Base-by-base conservation (phyloP, 2,329 filamentous ascomycete species). In the Plectosphaerella cucumerina region DNA sequence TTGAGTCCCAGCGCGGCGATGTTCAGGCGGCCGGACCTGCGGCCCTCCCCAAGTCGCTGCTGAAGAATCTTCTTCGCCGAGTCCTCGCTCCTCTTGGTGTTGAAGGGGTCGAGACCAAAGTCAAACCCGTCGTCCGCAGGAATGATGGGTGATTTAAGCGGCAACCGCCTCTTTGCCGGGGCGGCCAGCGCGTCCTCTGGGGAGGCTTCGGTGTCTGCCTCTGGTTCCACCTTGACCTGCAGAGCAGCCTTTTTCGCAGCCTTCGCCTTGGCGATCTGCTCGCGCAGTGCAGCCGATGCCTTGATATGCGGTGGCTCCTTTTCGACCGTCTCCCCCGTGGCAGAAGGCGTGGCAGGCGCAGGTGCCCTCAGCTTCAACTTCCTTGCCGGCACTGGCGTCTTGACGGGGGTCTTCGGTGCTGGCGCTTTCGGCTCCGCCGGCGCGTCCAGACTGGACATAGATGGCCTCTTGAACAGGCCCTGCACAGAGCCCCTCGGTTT, bases 231-330 rank as follows among this genome's bases (percentile, higher is more conserved):
- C 8, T 60, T 56, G 44, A 72, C 68, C 43, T 64, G 69, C 33
- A 68, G 63, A 3, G 73, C 71, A 11, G 81, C 84, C 55, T 84
- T 81, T 51, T 83, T 87, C 3, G 90, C 89, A 3, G 91, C 91
- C 64, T 93, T 96, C 1, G 94, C 93, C 60, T 92, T 93, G 35
- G 92, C 90, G 56, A 97, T 97, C 49, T 94, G 92, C 48, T 97
- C 90, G 33, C 94, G 84, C 14, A 99, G 71, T 1, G 91, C 86
- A 15, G 81, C 75, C 1, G 93, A 97, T 0, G 91, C 91, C 60
- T 89, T 94, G 37, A 71, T 66, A 49, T 59, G 65, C 1, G 67
- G 35, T 10, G 51, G 37, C 20, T 56, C 54, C 5, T 35, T 44
- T 33, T 72, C 47, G 4, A 15, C 10, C 9, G 35, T 15, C 9